A percentile compares a stretch with the other conserved stretches of the same genome.
phyloP scores from a whole-genome alignment of 1,139 yeast species.

The Sugiyamaella grinbergsii region DNA sequence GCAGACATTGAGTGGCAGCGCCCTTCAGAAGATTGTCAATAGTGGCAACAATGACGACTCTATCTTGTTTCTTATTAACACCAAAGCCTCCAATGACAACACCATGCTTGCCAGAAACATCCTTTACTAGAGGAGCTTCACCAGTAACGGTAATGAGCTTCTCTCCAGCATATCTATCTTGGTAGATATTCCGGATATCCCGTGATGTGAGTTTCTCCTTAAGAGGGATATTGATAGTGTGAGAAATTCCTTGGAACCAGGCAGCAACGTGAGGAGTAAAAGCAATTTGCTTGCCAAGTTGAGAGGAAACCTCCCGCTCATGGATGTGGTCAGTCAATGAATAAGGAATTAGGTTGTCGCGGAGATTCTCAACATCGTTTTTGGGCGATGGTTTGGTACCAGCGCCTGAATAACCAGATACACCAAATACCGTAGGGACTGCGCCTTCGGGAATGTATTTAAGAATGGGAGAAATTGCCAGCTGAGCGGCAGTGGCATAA shows the following conservation, averaged over 20 bases:
- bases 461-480: conserved; percentile 81
- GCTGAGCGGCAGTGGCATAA: conserved; percentile 96
- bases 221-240: conserved; percentile 88
- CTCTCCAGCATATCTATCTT: conserved; percentile 87
- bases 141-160: conserved; percentile 80
- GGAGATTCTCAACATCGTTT: conserved; percentile 74
- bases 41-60: conserved; percentile 93
- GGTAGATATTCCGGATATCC: conserved; percentile 81
- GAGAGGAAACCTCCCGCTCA: conserved; percentile 85
- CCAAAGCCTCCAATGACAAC: conserved; percentile 95
- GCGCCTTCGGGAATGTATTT: conserved; percentile 56
- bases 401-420: conserved; percentile 98
- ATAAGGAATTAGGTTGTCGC: conserved; percentile 89
- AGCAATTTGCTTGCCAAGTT: conserved; percentile 76
- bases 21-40: conserved; percentile 96
- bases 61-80: conserved; percentile 80
- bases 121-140: conserved; percentile 89
- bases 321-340: conserved; percentile 95
- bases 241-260: conserved; percentile 98
- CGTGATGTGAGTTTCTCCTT: conserved; percentile 72
- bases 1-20: conserved; percentile 97
- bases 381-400: conserved; percentile 98
- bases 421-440: conserved; percentile 86
- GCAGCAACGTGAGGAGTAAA: conserved; percentile 97
- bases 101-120: conserved; percentile 91